A percentile compares a stretch with the other conserved stretches of the same genome.
Conservation (phyloP, 2,329 filamentous ascomycete genomes). For the Colletotrichum lentis region DNA sequence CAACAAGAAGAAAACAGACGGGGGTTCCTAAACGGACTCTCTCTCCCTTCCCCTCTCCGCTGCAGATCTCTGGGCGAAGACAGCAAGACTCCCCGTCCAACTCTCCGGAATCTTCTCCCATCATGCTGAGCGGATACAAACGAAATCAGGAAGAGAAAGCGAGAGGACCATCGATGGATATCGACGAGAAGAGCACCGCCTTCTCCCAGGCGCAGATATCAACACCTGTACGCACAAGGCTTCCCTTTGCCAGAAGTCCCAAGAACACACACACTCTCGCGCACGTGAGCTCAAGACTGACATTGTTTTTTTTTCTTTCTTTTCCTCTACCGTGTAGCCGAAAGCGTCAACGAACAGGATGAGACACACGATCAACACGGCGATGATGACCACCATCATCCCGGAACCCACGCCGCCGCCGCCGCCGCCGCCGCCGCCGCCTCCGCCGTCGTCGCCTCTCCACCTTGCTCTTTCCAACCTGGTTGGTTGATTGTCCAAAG, state of each 20-base stretch:
- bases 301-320: neutral
- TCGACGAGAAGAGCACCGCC: conserved; percentile 34
- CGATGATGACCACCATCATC: conserved; percentile 31
- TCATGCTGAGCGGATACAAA: conserved; percentile 11
- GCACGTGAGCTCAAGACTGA: conserved; percentile 1
- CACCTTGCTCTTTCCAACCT: too few species aligned
- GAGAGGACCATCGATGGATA: conserved; percentile 21
- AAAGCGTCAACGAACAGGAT: neutral
- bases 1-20: too few species aligned
- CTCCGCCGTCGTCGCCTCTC: too few species aligned
- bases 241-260: neutral
- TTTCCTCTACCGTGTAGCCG: conserved; percentile 2
- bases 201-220: conserved; percentile 32
- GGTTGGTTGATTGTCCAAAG: too few species aligned
- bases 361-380: conserved; percentile 32
- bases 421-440: conserved; percentile 7
- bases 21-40: neutral
- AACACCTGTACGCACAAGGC: conserved; percentile 13
- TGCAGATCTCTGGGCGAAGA: neutral
- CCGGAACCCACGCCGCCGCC: conserved; percentile 29
- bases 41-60: too few species aligned
- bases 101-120: too few species aligned
- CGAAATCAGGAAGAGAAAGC: conserved; percentile 15
- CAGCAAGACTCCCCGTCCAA: neutral
- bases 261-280: neutral